Percentiles rank a stretch among this genome's conserved stretches.
Evolutionary conservation across 2,329 filamentous ascomycete genomes (phyloP).

Genomic region (Cordyceps farinosa): DNA sequence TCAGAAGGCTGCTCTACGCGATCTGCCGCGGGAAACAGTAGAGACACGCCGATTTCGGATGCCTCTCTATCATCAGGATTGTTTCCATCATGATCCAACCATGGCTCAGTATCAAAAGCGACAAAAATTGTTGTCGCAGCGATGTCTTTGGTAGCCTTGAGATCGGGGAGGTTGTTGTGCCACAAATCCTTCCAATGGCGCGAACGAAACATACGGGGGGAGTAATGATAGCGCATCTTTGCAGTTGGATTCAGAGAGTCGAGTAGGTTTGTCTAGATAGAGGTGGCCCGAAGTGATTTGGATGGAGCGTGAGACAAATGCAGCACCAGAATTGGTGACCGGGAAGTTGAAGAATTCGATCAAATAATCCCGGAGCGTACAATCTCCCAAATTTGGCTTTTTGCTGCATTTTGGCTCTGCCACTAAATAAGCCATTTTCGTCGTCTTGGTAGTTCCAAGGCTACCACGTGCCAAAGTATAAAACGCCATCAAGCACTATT

Average conservation of each 20-base stretch:
- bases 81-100: background rate
- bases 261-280: too few relatives aligned
- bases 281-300: too few relatives aligned
- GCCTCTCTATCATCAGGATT: background rate
- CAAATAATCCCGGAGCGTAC: too few relatives aligned
- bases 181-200: conserved; percentile 2
- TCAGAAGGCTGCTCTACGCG: background rate
- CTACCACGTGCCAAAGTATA: too few relatives aligned
- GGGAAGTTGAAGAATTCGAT: too few relatives aligned
- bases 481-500: too few relatives aligned
- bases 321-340: too few relatives aligned
- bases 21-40: conserved; percentile 1
- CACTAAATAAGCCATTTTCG: too few relatives aligned
- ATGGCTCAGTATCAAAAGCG: conserved; percentile 12
- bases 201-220: background rate
- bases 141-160: background rate
- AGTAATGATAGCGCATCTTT: background rate
- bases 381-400: too few relatives aligned
- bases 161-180: conserved; percentile 1
- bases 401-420: too few relatives aligned
- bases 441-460: too few relatives aligned
- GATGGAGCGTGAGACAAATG: too few relatives aligned
- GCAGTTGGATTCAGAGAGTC: background rate
- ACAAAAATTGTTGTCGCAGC: conserved; percentile 6
- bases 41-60: conserved; percentile 8